Conservation (phyloP, 345 rosid genomes). For the Melastoma malabathricum region DNA sequence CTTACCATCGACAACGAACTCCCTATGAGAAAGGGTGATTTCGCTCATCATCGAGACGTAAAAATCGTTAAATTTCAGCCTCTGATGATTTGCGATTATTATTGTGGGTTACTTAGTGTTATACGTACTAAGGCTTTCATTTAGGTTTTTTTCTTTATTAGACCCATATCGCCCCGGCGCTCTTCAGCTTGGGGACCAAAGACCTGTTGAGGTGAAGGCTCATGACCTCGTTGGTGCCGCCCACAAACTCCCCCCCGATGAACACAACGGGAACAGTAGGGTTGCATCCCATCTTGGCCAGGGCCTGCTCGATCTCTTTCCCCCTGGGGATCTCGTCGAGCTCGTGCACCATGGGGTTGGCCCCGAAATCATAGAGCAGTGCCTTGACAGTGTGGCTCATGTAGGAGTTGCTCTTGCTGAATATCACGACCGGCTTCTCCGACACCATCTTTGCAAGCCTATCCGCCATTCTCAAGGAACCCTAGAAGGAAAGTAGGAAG, state of each 20-base stretch:
- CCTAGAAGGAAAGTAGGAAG: no score
- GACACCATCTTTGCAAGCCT: conserved; percentile 8
- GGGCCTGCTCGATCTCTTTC: conserved; percentile 12
- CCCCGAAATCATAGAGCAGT: conserved; percentile 10
- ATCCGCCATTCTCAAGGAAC: not conserved
- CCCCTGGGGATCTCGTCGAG: conserved; percentile 13
- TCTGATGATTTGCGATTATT: no score
- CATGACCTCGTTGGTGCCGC: conserved; percentile 15
- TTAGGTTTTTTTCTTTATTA: no score
- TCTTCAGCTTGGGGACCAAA: conserved; percentile 11
- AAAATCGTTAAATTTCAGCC: no score
- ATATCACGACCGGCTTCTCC: conserved; percentile 13
- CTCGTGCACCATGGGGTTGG: conserved; percentile 5
- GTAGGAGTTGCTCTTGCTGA: conserved; percentile 14
- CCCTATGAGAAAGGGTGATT: no score
- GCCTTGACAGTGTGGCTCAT: conserved; percentile 10
- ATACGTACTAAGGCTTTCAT: no score
- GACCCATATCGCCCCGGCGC: conserved; percentile 12
- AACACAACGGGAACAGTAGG: conserved; percentile 13
- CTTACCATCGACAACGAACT: no score
- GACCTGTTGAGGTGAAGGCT: conserved; percentile 11
- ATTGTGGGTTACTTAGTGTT: no score
- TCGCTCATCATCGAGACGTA: no score
- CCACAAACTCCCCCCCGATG: conserved; percentile 14
- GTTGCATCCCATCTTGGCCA: conserved; percentile 8